phyloP scores from a whole-genome alignment of 1,284 basidiomycete species.

The Irpex sp. region DNA sequence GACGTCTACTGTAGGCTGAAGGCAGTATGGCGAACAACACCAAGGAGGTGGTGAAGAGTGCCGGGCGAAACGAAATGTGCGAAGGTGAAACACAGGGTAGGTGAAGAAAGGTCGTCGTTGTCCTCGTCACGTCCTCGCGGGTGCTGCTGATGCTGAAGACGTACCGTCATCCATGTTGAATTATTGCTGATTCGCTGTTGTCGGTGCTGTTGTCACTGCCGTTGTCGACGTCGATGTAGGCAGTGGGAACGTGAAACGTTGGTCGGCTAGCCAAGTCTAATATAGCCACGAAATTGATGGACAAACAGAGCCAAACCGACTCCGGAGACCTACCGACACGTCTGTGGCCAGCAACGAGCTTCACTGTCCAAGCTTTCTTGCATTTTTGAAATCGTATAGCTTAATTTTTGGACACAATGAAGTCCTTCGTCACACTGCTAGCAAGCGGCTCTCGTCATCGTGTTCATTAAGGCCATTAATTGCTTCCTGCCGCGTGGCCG shows the following conservation, averaged over 20 bases:
- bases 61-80: constrained; percentile 32
- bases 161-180: constrained; percentile 78
- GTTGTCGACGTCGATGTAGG: constrained; percentile 14
- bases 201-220: constrained; percentile 9
- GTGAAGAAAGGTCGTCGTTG: constrained; percentile 18
- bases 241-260: constrained; percentile 15
- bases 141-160: constrained; percentile 64
- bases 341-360: not conserved
- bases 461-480: not conserved
- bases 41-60: constrained; percentile 21
- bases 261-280: constrained; percentile 7
- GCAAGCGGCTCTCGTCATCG: not conserved
- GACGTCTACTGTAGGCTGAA: constrained; percentile 24
- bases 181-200: constrained; percentile 11
- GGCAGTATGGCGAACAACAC: constrained; percentile 14
- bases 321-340: not conserved
- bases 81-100: constrained; percentile 6
- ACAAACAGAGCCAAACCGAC: constrained; percentile 30
- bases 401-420: not conserved
- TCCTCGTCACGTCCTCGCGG: constrained; percentile 34
- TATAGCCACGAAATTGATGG: not conserved
- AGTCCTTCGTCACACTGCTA: not conserved
- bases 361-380: not conserved
- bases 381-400: not conserved
- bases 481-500: not conserved